phyloP scores from a whole-genome alignment of 1,139 yeast species.

The Suhomyces wounanorum region DNA sequence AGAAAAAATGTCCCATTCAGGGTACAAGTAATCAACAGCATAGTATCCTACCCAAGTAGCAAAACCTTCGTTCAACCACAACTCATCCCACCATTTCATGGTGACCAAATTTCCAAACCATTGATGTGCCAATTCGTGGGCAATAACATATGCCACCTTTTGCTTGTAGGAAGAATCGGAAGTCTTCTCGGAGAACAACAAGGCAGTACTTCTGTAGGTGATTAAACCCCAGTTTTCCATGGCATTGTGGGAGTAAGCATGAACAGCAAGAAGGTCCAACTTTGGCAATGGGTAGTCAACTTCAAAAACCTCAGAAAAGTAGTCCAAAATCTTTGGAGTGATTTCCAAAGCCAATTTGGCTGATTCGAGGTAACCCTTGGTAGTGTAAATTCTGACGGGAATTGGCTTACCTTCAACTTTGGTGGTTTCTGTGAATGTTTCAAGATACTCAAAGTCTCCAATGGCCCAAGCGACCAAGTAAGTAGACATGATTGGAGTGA shows the following conservation, averaged over 20 bases:
- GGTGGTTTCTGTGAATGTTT: constrained; percentile 38
- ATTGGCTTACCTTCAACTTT: constrained; percentile 51
- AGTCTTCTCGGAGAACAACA: constrained; percentile 65
- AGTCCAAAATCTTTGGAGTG: constrained; percentile 67
- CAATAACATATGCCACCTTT: constrained; percentile 84
- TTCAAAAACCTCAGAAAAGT: constrained; percentile 64
- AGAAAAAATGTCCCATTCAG: constrained; percentile 88
- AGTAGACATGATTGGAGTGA: constrained; percentile 74
- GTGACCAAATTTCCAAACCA: constrained; percentile 94
- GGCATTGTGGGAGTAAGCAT: constrained; percentile 75
- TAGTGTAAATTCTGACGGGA: constrained; percentile 73
- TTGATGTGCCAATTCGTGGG: constrained; percentile 90
- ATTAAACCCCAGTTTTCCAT: constrained; percentile 93
- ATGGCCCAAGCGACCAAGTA: constrained; percentile 76
- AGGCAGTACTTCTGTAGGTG: constrained; percentile 78
- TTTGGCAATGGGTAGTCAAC: constrained; percentile 73
- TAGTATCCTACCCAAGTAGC: constrained; percentile 88
- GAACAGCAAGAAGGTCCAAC: constrained; percentile 75
- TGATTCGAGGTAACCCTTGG: constrained; percentile 63
- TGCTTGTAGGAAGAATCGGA: constrained; percentile 69
- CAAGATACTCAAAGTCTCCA: constrained; percentile 75
- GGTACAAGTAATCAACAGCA: constrained; percentile 73
- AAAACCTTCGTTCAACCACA: constrained; percentile 90
- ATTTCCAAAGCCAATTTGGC: constrained; percentile 67
- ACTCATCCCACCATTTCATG: constrained; percentile 95